phyloP scores from a whole-genome alignment of 192 early-diverging fungal genomes.

The Dimargaris cristalligena region DNA sequence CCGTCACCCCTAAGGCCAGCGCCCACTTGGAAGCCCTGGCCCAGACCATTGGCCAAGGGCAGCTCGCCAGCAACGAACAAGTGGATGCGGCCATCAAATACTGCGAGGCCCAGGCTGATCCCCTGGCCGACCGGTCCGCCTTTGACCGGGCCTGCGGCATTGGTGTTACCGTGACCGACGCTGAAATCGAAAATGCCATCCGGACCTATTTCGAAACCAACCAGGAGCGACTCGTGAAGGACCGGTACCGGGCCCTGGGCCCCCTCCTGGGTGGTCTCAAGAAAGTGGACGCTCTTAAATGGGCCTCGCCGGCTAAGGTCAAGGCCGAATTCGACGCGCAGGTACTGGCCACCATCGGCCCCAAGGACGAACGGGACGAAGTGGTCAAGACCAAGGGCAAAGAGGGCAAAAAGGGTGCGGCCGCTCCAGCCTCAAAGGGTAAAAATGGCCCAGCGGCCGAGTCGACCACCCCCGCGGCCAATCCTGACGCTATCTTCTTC shows the following conservation, averaged over 20 bases:
- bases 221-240: conserved; percentile 53
- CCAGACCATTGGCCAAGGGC: conserved; percentile 48
- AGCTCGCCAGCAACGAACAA: conserved; percentile 67
- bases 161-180: conserved; percentile 67
- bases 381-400: conserved; percentile 27
- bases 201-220: conserved; percentile 39
- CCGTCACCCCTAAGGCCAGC: conserved; percentile 47
- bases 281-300: conserved; percentile 50
- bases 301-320: conserved; percentile 77
- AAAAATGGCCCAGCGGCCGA: too few species aligned
- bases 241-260: conserved; percentile 76
- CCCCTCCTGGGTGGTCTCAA: conserved; percentile 52
- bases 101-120: conserved; percentile 37
- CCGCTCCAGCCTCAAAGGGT: conserved; percentile 20
- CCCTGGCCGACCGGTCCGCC: conserved; percentile 38
- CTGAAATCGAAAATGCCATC: conserved; percentile 54
- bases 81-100: conserved; percentile 88
- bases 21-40: conserved; percentile 69
- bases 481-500: conserved; percentile 53
- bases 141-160: conserved; percentile 89
- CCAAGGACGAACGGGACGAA: conserved; percentile 92
- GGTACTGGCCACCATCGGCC: conserved; percentile 74
- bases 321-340: conserved; percentile 82
- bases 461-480: too few species aligned
- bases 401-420: conserved; percentile 18